Evolutionary conservation across 306 rosid genomes (phyloP), one percentile per base, ranked within the genome.

Genomic region (Gleditsia sinensis): DNA sequence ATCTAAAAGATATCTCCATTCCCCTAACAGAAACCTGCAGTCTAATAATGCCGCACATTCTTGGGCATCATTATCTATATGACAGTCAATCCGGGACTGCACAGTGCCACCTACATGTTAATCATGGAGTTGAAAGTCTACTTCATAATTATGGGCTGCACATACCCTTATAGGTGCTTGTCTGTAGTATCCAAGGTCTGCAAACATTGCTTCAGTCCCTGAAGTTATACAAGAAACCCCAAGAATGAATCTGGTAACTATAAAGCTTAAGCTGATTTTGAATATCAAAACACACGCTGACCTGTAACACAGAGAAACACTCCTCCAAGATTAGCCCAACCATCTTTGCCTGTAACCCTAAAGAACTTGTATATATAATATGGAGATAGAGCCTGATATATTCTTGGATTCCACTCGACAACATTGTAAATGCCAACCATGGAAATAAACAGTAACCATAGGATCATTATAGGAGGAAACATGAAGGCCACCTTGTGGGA

Each of bases 161-260:
- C 94, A 78, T 90, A 92, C 96, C 98, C 90, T 80, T 75, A 92
- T 63, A 71, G 98, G 84, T 63, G 86, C 74, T 81, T 83, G 80
- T 24, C 85, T 61, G 63, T 83, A 88, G 81, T 88, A 84, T 43
- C 96, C 98, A 70, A 88, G 90, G 86, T 92, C 92, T n/a, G 83
- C 71, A 88, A 90, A 87, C 91, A 92, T 81, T 49, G 94, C 90
- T 77, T 90, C 94, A 63, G 87, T 87, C 78, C 96, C 96, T 92
- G 88, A 75, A 85, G 67, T 75, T 48, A 60, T 50, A 66, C 82
- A 70, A 81, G 53, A 82, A 74, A 82, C 61, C 43, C 11, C 75
- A 61, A n/a, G 61, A 69, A 79, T 66, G 71, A 69, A 63, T 74
- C 61, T 61, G 40, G 72, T 37, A 62, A 72, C 28, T 40, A 33